Evolutionary conservation across 176 grass and related monocot genomes (phyloP), one percentile per base, ranked within the genome.

Genomic region (Poa pratensis): DNA sequence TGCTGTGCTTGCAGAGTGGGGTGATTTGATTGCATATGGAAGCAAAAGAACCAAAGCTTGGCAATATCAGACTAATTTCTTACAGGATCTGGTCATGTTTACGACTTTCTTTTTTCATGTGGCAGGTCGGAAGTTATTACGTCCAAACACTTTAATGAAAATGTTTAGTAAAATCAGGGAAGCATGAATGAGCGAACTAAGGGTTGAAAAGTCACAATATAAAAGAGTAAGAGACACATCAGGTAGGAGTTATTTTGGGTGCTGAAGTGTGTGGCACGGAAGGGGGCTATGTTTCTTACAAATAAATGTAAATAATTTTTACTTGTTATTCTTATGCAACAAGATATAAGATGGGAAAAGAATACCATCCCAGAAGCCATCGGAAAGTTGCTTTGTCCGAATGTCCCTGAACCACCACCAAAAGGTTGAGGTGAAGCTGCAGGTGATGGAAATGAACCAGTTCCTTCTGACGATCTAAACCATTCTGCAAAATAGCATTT

Each of bases 351-450:
- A 85, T 55, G 78, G 66, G 24, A 76, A 86, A 61, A 71, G 15
- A 86, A 81, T 93, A 93, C 90, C 90, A 92, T 88, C 80, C 85
- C 90, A 85, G 87, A 78, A 82, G 87, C 75, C 80, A 89, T 75
- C 77, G 79, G 76, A 82, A 89, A 84, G 71, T 86, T 96, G 89
- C 88, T 91, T 88, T 93, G 94, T 55, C 83, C 76, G 77, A 93
- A 96, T 16, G 91, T 20, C 76, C 75, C 89, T 68, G 85, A 68
- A 90, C 75, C 75, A 61, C 69, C 89, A 80, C 68, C 87, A 46
- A 82, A 69, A 40, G 86, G 91, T 89, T 91, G 94, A 74, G 89
- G 91, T 79, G 94, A 91, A 87, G 89, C 84, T 73, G 91, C 86
- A 69, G 89, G 87, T 85, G 94, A 87, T 79, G 90, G 83, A 87